A percentile compares a stretch with the other conserved stretches of the same genome.
Conservation (phyloP, 225 moss, liverwort and hornwort species). For the Antitrichia curtipendula region DNA sequence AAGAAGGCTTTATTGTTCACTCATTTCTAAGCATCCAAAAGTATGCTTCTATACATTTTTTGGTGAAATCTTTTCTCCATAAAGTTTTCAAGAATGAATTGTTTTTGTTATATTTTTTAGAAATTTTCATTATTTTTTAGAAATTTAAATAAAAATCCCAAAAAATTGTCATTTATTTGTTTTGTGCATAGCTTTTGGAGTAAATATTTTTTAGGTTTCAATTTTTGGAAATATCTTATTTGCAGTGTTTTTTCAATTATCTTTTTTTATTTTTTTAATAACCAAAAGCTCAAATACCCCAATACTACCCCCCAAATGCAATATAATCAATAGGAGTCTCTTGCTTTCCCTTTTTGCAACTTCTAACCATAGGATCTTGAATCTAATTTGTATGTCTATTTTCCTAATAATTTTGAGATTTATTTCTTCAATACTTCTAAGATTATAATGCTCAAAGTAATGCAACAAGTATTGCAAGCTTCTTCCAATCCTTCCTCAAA, state of each 20-base stretch:
- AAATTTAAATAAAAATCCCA: neutral
- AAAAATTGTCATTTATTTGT: neutral
- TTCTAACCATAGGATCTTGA: rapidly evolving
- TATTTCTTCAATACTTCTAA: neutral
- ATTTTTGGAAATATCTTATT: neutral
- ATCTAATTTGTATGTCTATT: neutral
- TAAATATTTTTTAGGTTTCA: too few relatives aligned
- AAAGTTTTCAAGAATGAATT: neutral
- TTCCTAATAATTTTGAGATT: neutral
- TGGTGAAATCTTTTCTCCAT: neutral
- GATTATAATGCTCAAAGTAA: neutral
- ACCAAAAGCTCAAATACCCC: neutral
- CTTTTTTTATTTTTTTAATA: too few relatives aligned
- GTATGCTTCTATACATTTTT: neutral
- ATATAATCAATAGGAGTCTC: rapidly evolving
- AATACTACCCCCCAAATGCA: rapidly evolving
- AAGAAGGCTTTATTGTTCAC: too few relatives aligned
- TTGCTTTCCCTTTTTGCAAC: neutral
- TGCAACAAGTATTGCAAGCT: neutral
- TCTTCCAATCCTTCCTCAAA: neutral
- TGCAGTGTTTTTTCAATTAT: neutral
- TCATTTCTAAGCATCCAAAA: neutral
- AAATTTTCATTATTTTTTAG: neutral
- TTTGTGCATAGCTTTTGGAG: neutral
- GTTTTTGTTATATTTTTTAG: neutral